phyloP scores from a whole-genome alignment of 2,329 filamentous ascomycete species.

The Penicillium decumbens region DNA sequence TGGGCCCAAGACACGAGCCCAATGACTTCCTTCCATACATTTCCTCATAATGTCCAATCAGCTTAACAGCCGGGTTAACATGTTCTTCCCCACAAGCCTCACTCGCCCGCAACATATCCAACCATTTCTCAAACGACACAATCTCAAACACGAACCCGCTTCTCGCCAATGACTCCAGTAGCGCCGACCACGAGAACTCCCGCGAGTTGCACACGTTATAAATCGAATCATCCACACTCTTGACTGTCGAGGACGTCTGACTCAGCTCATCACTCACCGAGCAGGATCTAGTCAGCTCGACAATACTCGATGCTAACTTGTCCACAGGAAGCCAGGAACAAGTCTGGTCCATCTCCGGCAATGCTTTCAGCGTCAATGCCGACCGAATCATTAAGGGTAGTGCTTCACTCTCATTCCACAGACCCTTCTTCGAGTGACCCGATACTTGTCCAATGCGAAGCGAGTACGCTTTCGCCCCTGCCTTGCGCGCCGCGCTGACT shows the following conservation, averaged over 20 bases:
- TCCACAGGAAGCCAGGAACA: conserved; percentile 35
- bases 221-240: conserved; percentile 22
- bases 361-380: conserved; percentile 23
- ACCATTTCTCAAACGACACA: conserved; percentile 34
- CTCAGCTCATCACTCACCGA: background rate
- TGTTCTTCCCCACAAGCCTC: conserved; percentile 26
- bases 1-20: background rate
- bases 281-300: conserved; percentile 25
- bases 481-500: conserved; percentile 24
- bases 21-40: conserved; percentile 20
- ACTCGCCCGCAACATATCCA: conserved; percentile 29
- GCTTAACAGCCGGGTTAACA: conserved; percentile 32
- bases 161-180: conserved; percentile 28
- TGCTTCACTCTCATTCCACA: conserved; percentile 35
- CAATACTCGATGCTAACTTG: conserved; percentile 23
- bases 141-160: conserved; percentile 35
- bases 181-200: conserved; percentile 33
- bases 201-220: conserved; percentile 32
- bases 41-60: conserved; percentile 28
- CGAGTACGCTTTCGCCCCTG: conserved; percentile 26
- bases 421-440: conserved; percentile 30
- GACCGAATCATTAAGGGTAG: conserved; percentile 33
- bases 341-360: conserved; percentile 23
- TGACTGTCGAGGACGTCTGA: background rate
- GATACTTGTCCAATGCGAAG: conserved; percentile 36